A percentile compares a stretch with the other conserved stretches of the same genome.
Evolutionary conservation across 768 basidiomycete species (phyloP).

Genomic region (Tulasnella sp.): DNA sequence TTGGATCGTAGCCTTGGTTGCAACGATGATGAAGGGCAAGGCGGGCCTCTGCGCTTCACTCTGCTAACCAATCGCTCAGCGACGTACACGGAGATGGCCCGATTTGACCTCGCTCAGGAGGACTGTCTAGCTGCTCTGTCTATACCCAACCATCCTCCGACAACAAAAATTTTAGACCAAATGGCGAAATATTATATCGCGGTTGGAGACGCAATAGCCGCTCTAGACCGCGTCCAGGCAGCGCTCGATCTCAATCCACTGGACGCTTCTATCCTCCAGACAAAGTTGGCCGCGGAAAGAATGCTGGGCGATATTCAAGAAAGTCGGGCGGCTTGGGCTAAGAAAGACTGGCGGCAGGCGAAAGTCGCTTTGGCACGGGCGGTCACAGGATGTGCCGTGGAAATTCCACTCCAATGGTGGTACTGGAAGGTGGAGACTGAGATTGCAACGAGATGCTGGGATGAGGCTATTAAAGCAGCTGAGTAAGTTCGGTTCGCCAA

Average conservation of each 20-base stretch:
- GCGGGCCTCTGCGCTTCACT: too few species aligned
- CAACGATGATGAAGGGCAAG: too few species aligned
- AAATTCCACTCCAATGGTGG: slow-evolving; percentile 70
- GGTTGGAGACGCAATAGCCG: slow-evolving; percentile 55
- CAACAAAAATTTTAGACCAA: slow-evolving; percentile 68
- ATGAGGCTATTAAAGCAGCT: slow-evolving; percentile 42
- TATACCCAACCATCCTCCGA: slow-evolving; percentile 49
- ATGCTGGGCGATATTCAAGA: slow-evolving; percentile 57
- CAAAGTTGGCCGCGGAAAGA: slow-evolving; percentile 44
- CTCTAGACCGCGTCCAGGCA: slow-evolving; percentile 53
- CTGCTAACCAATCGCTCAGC: slow-evolving; percentile 73
- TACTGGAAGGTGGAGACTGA: slow-evolving; percentile 74
- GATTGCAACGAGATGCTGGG: slow-evolving; percentile 57
- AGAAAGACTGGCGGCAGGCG: slow-evolving; percentile 66
- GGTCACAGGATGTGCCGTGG: slow-evolving; percentile 54
- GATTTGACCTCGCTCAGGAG: slow-evolving; percentile 57
- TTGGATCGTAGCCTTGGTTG: too few species aligned
- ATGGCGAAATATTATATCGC: slow-evolving; percentile 77
- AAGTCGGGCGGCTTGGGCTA: slow-evolving; percentile 44
- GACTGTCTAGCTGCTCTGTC: slow-evolving; percentile 69
- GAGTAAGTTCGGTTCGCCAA: too few species aligned
- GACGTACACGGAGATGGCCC: slow-evolving; percentile 70
- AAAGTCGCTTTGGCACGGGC: slow-evolving; percentile 62
- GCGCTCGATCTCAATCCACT: slow-evolving; percentile 43
- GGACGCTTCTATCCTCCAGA: slow-evolving; percentile 45